Evolutionary conservation across 371 early-diverging fungal genomes (phyloP).

Genomic region (Lichtheimia ramosa): DNA sequence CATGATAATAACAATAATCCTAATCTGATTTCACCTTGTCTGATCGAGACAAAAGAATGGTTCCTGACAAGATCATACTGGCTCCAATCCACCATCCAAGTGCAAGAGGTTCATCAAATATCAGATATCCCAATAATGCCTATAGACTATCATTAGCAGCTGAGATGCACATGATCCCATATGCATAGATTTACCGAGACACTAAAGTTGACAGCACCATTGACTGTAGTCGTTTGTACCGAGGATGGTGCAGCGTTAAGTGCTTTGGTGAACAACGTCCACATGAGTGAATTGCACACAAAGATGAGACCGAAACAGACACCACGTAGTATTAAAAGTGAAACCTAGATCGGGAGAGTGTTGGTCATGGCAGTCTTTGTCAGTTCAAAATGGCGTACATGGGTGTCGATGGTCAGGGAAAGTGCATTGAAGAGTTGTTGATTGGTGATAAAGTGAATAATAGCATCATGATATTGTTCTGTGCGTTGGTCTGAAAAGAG

Average conservation of each 20-base stretch:
- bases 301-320: constrained; percentile 60
- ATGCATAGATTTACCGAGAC: constrained; percentile 52
- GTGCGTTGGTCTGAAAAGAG: constrained; percentile 64
- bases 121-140: constrained; percentile 65
- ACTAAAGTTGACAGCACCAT: constrained; percentile 74
- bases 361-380: neutral
- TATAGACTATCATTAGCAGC: constrained; percentile 12
- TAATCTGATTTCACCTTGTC: constrained; percentile 25
- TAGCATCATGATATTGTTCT: constrained; percentile 20
- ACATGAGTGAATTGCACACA: constrained; percentile 76
- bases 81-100: constrained; percentile 81
- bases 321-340: constrained; percentile 46
- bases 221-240: constrained; percentile 68
- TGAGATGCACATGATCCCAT: too few species aligned
- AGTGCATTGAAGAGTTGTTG: neutral
- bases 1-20: neutral
- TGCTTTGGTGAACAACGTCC: constrained; percentile 81
- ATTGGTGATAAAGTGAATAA: constrained; percentile 3
- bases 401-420: constrained; percentile 9
- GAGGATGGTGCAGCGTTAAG: constrained; percentile 69
- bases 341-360: constrained; percentile 15
- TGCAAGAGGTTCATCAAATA: constrained; percentile 70
- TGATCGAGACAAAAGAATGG: constrained; percentile 49
- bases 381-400: constrained; percentile 12
- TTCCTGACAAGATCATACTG: constrained; percentile 65